phyloP scores from a whole-genome alignment of 768 basidiomycete species.

The Tricholoma sp. region DNA sequence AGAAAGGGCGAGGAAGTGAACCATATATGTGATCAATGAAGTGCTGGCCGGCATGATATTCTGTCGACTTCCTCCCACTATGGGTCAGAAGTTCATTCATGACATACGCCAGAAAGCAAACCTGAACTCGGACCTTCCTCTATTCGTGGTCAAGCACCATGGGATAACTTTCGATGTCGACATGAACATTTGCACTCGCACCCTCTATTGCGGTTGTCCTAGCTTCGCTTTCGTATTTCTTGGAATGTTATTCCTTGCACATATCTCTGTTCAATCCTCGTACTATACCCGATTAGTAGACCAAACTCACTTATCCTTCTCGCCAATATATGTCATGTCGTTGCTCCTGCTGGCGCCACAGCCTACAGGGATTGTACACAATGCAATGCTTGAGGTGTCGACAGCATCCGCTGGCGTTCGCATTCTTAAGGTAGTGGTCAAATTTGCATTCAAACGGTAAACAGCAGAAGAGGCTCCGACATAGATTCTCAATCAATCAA shows the following conservation, averaged over 20 bases:
- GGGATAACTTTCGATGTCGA: background rate
- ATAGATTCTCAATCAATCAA: too few species aligned
- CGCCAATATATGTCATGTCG: too few species aligned
- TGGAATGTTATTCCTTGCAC: too few species aligned
- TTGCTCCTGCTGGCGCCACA: too few species aligned
- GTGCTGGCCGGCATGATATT: background rate
- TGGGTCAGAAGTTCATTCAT: background rate
- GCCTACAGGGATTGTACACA: constrained; percentile 11
- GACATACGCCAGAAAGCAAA: background rate
- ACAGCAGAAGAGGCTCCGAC: background rate
- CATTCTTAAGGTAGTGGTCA: constrained; percentile 6
- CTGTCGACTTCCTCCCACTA: background rate
- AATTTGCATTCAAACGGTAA: constrained; percentile 6
- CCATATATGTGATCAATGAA: background rate
- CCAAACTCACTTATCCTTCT: too few species aligned
- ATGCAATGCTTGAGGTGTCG: constrained; percentile 4
- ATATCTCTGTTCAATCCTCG: too few species aligned
- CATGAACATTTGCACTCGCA: too few species aligned
- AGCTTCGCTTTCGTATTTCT: too few species aligned
- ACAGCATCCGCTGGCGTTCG: background rate
- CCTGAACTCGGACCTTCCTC: background rate
- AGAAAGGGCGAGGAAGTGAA: background rate
- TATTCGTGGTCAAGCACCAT: background rate
- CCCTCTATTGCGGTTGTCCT: too few species aligned
- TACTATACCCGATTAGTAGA: too few species aligned